phyloP scores from a whole-genome alignment of 2,329 filamentous ascomycete genomes.

The Neonectria magnoliae region DNA sequence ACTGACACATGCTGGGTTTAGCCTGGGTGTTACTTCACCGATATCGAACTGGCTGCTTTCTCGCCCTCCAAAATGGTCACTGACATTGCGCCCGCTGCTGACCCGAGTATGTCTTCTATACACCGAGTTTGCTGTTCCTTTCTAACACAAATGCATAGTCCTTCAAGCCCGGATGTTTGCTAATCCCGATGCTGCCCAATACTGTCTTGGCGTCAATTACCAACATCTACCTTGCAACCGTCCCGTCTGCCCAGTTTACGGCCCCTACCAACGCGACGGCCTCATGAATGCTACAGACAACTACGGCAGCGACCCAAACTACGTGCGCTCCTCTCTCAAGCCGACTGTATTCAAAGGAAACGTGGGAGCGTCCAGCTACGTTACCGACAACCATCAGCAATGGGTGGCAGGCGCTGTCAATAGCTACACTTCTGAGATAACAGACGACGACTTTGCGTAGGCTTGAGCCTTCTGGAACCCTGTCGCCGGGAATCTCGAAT shows the following conservation, averaged over 20 bases:
- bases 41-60: constrained; percentile 76
- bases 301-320: constrained; percentile 43
- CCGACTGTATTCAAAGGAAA: constrained; percentile 25
- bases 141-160: constrained; percentile 17
- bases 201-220: constrained; percentile 63
- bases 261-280: constrained; percentile 34
- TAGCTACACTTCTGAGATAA: constrained; percentile 55
- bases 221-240: constrained; percentile 56
- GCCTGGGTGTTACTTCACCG: constrained; percentile 72
- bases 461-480: constrained; percentile 15
- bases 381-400: constrained; percentile 48
- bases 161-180: constrained; percentile 61
- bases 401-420: constrained; percentile 62
- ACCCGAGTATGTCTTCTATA: constrained; percentile 55
- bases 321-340: constrained; percentile 43
- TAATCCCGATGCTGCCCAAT: constrained; percentile 60
- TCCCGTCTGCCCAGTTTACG: constrained; percentile 15
- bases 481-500: constrained; percentile 1
- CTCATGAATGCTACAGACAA: constrained; percentile 37
- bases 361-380: constrained; percentile 29
- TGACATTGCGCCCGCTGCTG: constrained; percentile 69
- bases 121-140: background rate
- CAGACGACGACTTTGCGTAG: constrained; percentile 16
- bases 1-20: background rate
- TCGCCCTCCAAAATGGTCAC: constrained; percentile 73